A percentile compares a stretch with the other conserved stretches of the same genome.
Conservation (phyloP, 1,284 basidiomycete species). For the Fistulina hepatica region DNA sequence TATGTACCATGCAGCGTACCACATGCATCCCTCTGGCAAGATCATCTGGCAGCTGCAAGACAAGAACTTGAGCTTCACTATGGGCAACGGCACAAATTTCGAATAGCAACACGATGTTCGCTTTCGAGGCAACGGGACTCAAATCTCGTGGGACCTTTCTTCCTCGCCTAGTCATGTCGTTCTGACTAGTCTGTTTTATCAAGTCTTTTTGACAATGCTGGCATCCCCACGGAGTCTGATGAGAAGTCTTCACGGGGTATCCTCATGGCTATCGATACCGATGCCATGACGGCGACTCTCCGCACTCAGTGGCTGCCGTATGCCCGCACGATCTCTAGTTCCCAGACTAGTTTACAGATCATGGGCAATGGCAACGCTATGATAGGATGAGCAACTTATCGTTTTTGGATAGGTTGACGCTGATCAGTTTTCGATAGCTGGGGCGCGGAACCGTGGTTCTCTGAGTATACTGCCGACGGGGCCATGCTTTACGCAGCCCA, state of each 20-base stretch:
- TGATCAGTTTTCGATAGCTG: slow-evolving; percentile 2
- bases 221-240: slow-evolving; percentile 2
- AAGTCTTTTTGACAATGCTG: slow-evolving; percentile 11
- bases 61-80: slow-evolving; percentile 11
- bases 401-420: not conserved
- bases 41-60: slow-evolving; percentile 15
- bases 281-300: slow-evolving; percentile 6
- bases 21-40: slow-evolving; percentile 11
- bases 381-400: slow-evolving; percentile 5
- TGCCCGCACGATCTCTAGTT: slow-evolving; percentile 6
- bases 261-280: slow-evolving; percentile 5
- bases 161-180: not conserved
- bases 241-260: slow-evolving; percentile 7
- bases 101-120: slow-evolving; percentile 15
- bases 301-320: slow-evolving; percentile 5
- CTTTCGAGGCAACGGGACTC: slow-evolving; percentile 8
- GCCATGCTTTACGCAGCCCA: slow-evolving; percentile 9
- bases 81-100: slow-evolving; percentile 9
- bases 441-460: slow-evolving; percentile 9
- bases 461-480: slow-evolving; percentile 6
- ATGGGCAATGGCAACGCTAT: slow-evolving; percentile 10
- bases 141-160: slow-evolving; percentile 9
- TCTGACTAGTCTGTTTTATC: not conserved
- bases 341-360: slow-evolving; percentile 9
- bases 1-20: slow-evolving; percentile 11